These are phyloP conservation scores for Mycosphaerella sp. DNA, from an alignment of 2,329 filamentous ascomycete species.

Conservation along the genomic window DNA sequence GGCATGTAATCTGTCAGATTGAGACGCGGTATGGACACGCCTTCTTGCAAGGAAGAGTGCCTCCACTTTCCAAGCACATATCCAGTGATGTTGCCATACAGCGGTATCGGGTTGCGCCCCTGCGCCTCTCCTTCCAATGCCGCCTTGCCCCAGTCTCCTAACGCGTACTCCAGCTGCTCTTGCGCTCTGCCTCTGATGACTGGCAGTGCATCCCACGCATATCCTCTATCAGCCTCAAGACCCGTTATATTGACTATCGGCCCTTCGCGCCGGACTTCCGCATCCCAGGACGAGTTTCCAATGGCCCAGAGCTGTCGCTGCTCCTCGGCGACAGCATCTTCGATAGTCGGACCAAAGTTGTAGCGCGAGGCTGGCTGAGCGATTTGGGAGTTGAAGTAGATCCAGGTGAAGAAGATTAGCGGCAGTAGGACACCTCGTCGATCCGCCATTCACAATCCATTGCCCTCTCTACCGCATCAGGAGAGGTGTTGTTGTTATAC, in stretches of 20 bases:
- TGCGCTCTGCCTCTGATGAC: slow-evolving; percentile 60
- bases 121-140: slow-evolving; percentile 37
- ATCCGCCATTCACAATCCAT: slow-evolving; percentile 33
- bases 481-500: slow-evolving; percentile 6
- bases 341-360: slow-evolving; percentile 40
- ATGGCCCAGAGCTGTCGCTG: slow-evolving; percentile 46
- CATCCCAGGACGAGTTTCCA: slow-evolving; percentile 45
- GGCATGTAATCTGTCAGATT: slow-evolving; percentile 54
- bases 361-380: slow-evolving; percentile 31
- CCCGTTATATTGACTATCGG: slow-evolving; percentile 58
- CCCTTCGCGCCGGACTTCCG: slow-evolving; percentile 45
- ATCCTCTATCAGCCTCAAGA: slow-evolving; percentile 65
- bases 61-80: slow-evolving; percentile 72
- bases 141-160: slow-evolving; percentile 34
- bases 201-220: slow-evolving; percentile 69
- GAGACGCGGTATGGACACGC: slow-evolving; percentile 42
- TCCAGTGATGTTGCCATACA: slow-evolving; percentile 77
- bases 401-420: slow-evolving; percentile 48
- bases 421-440: slow-evolving; percentile 44
- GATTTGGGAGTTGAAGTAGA: slow-evolving; percentile 46
- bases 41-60: slow-evolving; percentile 48
- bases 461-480: slow-evolving; percentile 1
- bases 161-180: slow-evolving; percentile 45
- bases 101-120: slow-evolving; percentile 41
- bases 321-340: slow-evolving; percentile 48